A percentile compares a stretch with the other conserved stretches of the same genome.
Evolutionary conservation across 2,329 filamentous ascomycete genomes (phyloP).

Genomic region (Ceratocystis destructans): DNA sequence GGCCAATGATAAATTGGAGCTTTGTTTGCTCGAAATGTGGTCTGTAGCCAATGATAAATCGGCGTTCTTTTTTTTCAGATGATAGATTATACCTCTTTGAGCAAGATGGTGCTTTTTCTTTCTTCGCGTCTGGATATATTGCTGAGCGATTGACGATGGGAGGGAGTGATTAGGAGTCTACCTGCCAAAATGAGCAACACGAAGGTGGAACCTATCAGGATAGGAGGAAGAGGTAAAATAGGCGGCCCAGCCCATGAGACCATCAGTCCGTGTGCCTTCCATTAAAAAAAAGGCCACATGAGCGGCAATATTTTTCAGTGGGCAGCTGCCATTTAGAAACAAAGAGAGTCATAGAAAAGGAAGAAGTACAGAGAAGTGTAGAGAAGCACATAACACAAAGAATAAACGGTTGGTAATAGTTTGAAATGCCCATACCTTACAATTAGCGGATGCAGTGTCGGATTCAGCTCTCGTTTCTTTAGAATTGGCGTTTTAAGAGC

Average conservation of each 20-base stretch:
- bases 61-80: background rate
- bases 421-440: background rate
- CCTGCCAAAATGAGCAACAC: background rate
- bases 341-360: background rate
- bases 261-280: background rate
- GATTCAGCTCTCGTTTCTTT: background rate
- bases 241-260: background rate
- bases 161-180: background rate
- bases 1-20: no score
- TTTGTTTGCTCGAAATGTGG: background rate
- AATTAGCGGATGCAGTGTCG: background rate
- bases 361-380: slow-evolving; percentile 1
- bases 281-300: background rate
- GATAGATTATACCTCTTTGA: background rate
- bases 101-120: background rate
- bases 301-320: background rate
- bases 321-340: background rate
- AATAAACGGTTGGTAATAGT: background rate
- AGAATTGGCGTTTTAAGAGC: background rate
- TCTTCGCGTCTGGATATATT: background rate
- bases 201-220: background rate
- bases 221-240: background rate
- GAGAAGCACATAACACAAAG: background rate
- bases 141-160: background rate
- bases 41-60: background rate